These are phyloP conservation scores for Prunus yedoensis DNA, from an alignment of 331 rosid genomes.

Conservation along the genomic window DNA sequence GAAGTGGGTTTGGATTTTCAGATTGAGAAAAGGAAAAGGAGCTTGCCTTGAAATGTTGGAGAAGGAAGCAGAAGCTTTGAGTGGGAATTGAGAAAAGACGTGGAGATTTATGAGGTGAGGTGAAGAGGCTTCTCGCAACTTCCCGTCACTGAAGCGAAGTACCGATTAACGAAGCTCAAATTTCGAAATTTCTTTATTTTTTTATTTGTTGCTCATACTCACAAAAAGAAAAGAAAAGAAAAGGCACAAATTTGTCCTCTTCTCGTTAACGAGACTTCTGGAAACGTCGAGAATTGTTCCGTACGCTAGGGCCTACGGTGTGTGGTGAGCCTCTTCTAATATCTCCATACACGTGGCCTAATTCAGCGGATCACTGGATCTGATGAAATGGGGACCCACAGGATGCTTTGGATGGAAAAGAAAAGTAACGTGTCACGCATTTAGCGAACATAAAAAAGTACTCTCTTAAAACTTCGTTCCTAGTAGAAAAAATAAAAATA, in stretches of 20 bases:
- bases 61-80: constrained; percentile 11
- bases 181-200: not conserved
- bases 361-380: not conserved
- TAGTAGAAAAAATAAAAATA: too few species aligned
- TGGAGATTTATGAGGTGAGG: not conserved
- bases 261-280: constrained; percentile 3
- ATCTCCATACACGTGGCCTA: constrained; percentile 32
- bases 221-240: not conserved
- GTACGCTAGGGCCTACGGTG: not conserved
- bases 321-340: constrained; percentile 11
- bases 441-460: too few species aligned
- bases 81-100: constrained; percentile 27
- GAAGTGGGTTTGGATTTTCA: not conserved
- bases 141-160: not conserved
- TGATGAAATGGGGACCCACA: not conserved
- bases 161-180: not conserved
- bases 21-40: not conserved
- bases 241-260: too few species aligned
- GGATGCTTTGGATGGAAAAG: not conserved
- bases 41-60: not conserved
- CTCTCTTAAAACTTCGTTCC: too few species aligned
- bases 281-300: constrained; percentile 18
- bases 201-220: not conserved
- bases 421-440: too few species aligned
- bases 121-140: not conserved